Percentiles rank a stretch among this genome's conserved stretches.
Conservation (phyloP, 345 rosid species). For the Raphanus sativus region DNA sequence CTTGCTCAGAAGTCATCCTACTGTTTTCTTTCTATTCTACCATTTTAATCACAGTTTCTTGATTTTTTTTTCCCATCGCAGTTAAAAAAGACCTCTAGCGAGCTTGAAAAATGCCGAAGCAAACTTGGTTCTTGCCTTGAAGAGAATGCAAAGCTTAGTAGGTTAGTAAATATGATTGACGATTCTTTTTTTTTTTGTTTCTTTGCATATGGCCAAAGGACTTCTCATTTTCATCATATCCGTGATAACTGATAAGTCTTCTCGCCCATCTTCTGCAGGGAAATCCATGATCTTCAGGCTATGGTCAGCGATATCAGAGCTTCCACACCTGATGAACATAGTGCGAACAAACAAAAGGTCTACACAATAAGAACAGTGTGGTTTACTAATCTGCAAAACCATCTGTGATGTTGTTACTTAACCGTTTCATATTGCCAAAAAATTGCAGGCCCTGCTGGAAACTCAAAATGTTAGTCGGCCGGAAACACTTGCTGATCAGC, state of each 20-base stretch:
- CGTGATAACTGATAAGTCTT: constrained; percentile 13
- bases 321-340: constrained; percentile 38
- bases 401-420: constrained; percentile 18
- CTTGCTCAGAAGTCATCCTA: constrained; percentile 21
- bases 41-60: constrained; percentile 16
- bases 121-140: constrained; percentile 69
- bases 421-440: constrained; percentile 15
- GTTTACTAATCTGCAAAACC: constrained; percentile 21
- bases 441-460: constrained; percentile 39
- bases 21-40: constrained; percentile 20
- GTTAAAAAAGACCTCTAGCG: constrained; percentile 56
- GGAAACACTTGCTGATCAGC: constrained; percentile 35
- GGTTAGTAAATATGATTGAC: constrained; percentile 49
- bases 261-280: constrained; percentile 54
- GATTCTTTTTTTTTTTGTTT: constrained; percentile 20
- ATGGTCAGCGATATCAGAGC: constrained; percentile 47
- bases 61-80: constrained; percentile 36
- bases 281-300: constrained; percentile 54
- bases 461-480: constrained; percentile 31
- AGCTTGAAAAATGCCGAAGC: constrained; percentile 72
- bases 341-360: constrained; percentile 43
- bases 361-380: constrained; percentile 2
- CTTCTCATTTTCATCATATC: constrained; percentile 24
- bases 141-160: constrained; percentile 71
- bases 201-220: constrained; percentile 13